These are phyloP conservation scores for Ogataea degrootiae DNA, from an alignment of 805 yeast genomes.

Conservation along the genomic window DNA sequence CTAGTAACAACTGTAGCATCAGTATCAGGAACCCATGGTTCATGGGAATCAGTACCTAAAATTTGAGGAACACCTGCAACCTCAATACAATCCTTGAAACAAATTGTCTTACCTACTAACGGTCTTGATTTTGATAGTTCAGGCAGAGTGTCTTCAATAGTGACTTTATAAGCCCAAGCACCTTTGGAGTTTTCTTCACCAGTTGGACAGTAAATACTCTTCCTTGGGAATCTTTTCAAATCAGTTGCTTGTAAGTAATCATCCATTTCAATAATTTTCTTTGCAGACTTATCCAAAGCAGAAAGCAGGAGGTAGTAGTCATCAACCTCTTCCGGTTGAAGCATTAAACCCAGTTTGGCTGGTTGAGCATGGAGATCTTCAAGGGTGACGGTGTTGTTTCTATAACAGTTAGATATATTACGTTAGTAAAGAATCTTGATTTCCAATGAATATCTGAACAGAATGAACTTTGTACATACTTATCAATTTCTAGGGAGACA, in stretches of 20 bases:
- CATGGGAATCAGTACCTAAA: constrained; percentile 32
- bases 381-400: constrained; percentile 23
- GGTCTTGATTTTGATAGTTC: constrained; percentile 28
- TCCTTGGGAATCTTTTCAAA: constrained; percentile 30
- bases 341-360: constrained; percentile 21
- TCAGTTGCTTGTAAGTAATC: constrained; percentile 30
- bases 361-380: constrained; percentile 21
- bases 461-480: constrained; percentile 5
- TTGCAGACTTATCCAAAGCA: constrained; percentile 26
- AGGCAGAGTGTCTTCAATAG: constrained; percentile 24
- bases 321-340: constrained; percentile 18
- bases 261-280: constrained; percentile 23
- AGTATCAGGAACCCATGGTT: constrained; percentile 29
- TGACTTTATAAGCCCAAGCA: constrained; percentile 29
- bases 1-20: constrained; percentile 36
- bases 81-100: constrained; percentile 32
- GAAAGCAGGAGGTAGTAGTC: constrained; percentile 24
- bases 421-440: neutral
- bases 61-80: constrained; percentile 33
- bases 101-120: constrained; percentile 27
- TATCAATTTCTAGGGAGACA: constrained; percentile 16
- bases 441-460: too few relatives aligned
- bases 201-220: constrained; percentile 21
- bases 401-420: neutral
- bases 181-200: constrained; percentile 24